Evolutionary conservation across 1,284 basidiomycete genomes (phyloP).

Genomic region (Porodaedalea pini): DNA sequence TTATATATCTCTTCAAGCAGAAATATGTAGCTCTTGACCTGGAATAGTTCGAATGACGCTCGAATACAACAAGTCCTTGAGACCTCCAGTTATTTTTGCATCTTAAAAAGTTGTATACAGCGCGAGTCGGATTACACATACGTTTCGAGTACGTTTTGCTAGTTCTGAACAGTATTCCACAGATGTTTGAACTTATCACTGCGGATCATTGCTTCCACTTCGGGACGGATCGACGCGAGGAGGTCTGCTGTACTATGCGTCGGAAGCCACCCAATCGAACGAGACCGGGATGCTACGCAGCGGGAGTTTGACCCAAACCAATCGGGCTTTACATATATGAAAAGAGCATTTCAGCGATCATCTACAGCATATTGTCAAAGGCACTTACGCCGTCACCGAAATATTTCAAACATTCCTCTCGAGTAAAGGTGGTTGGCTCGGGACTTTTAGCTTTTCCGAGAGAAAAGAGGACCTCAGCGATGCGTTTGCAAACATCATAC

Average conservation of each 20-base stretch:
- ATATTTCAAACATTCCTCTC: conserved; percentile 23
- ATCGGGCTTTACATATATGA: conserved; percentile 7
- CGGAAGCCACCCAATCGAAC: conserved; percentile 40
- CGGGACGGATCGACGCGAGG: conserved; percentile 31
- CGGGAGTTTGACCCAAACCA: conserved; percentile 42
- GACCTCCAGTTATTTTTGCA: too few species aligned
- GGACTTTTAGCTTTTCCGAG: conserved; percentile 27
- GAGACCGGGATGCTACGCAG: conserved; percentile 36
- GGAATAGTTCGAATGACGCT: too few species aligned
- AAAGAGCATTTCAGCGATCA: not conserved
- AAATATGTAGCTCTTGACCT: too few species aligned
- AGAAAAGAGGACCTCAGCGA: conserved; percentile 44
- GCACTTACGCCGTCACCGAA: conserved; percentile 20
- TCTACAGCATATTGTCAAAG: not conserved
- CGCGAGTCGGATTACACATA: too few species aligned
- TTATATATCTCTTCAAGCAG: too few species aligned
- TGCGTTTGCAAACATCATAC: conserved; percentile 35
- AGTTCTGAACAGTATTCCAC: not conserved
- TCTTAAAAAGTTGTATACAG: too few species aligned
- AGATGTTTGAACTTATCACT: not conserved
- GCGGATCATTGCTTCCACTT: conserved; percentile 25
- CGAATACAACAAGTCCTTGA: too few species aligned
- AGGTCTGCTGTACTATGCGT: conserved; percentile 33
- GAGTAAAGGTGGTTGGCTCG: conserved; percentile 21
- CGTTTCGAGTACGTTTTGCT: too few species aligned